Evolutionary conservation across 352 stramenopile genomes (phyloP), one percentile per base, ranked within the genome.

Genomic region (Globisporangium recalcitrans): DNA sequence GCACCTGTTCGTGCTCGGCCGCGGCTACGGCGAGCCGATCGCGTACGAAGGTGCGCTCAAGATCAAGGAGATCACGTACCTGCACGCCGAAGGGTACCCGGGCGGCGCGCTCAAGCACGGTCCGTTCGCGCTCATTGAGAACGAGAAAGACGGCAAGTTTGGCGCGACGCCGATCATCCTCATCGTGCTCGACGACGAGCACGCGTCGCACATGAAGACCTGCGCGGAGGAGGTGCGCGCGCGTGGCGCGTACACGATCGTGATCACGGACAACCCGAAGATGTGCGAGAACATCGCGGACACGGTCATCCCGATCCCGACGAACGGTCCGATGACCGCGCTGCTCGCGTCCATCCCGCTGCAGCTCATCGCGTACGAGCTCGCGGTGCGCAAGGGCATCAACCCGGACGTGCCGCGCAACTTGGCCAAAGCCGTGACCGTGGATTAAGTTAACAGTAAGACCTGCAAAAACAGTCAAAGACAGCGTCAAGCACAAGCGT

Each of bases 11-110:
- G 87, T 99, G 47, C 72, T 99, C 10, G 96, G 96, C 27, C 95
- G 97, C 64, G 93, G 91, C 52, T 98, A 96, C 63, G 91, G 80
- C 52, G 91, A 98, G 69, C 94, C 96, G 6, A 97, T 98, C 54
- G 97, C 97, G 19, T 92, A 96, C 65, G 96, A 99, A 84, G 97
- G 97, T 38, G 97, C 97, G 21, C 74, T 99, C 21, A 99, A 99
- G 78, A 98, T 99, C 60, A 99, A 99, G 78, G 97, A 99, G 82
- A 98, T 98, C 76, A 98, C 93, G 59, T 99, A 99, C 68, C 72
- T 99, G 42, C 97, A 99, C 68, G 97, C 97, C 29, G 97, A 99
- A 67, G 97, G 97, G 29, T 99, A 99, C 78, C 92, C 94, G 58
- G 97, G 96, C 26, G 97, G 96, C 27, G 97, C 97, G 44, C 81